Evolutionary conservation across 2,329 filamentous ascomycete species (phyloP), one percentile per base, ranked within the genome.

Genomic region (Geoglossum cookeanum): DNA sequence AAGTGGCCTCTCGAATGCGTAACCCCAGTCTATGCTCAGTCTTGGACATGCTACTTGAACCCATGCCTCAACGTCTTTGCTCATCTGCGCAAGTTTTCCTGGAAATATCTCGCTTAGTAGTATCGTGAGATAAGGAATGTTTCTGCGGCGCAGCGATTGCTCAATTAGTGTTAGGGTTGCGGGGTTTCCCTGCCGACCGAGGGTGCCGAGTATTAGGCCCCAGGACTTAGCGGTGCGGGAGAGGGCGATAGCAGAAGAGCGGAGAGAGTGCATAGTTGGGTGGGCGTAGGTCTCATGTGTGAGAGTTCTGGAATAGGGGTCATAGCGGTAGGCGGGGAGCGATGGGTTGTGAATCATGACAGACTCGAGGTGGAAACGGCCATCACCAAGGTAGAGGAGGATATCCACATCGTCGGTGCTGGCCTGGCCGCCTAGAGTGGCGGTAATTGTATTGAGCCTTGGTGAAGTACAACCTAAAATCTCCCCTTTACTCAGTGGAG

Each of bases 331-430:
- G 1, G 94, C 91, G 0, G 91, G 87, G 39, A 96, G 80, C 4
- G 75, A 72, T 0, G 94, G 92, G 70, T 98, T 98, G 67, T 97
- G 92, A 62, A 98, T 98, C 91, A 98, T 98, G 65, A 94, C 91
- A 65, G 87, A 94, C 71, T 98, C 92, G 48, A 98, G 84, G 68
- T 98, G 92, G 74, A 96, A 96, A 59, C 90, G 80, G 11, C 90
- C 90, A 66, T 96, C 90, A 52, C 90, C 90, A 13, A 96, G 80
- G 68, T 96, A 96, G 1, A 96, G 74, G 51, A 96, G 84, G 61
- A 88, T 71, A 66, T 94, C 87, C 27, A 90, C 79, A 42, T 75
- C 72, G 44, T 71, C 65, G n/a, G 72, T 66, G 49, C 6, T n/a
- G 32, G 30, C 13, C n/a, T n/a, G n/a, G 3, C 70, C 66, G 52